Base-by-base conservation (phyloP, 2,329 filamentous ascomycete species). In the Sclerotinia sclerotiorum region DNA sequence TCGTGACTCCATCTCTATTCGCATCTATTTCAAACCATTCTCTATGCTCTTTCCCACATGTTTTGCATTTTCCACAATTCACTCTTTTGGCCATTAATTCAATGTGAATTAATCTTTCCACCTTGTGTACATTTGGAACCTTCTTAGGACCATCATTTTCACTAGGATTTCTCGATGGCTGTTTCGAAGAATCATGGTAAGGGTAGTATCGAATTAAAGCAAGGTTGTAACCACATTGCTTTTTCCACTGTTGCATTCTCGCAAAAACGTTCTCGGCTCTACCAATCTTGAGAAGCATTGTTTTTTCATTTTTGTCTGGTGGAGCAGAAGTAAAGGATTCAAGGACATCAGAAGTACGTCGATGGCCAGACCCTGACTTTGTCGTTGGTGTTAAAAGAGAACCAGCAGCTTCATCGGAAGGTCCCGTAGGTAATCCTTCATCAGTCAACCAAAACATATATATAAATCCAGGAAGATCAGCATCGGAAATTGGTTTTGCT, bases 381-480 rank as follows among this genome's bases (percentile, higher is more conserved):
- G 81, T 76, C 2, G 84, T 81, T 0, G 87, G 84, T 0, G 82
- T 79, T 54, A 89, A 83, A 61, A 91, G 81, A 15, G 86, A 84
- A 11, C 86, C 83, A 27, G 87, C 85, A 55, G 87, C 82, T 71
- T 87, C 88, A 48, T 82, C 82, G 0, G 88, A 83, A 0, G 87
- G 83, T 0, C 84, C 81, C 0, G 85, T 78, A 0, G 83, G 78
- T 10, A 86, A 80, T 2, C 84, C 84, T 48, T 85, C 83, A 44
- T 93, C 88, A 0, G 93, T 97, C 29, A 97, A 84, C 93, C 94
- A 97, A 84, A 98, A 99, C 79, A 99, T 97, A 84, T 99, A 99
- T 73, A 99, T 98, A 81, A 95, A 99, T 49, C 95, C 95, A 17
- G 90, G 83, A 73, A 96, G 92, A 72, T 95, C 92, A 66, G 84